Evolutionary conservation across 2,329 filamentous ascomycete genomes (phyloP).

Genomic region (Aspergillus sp.): DNA sequence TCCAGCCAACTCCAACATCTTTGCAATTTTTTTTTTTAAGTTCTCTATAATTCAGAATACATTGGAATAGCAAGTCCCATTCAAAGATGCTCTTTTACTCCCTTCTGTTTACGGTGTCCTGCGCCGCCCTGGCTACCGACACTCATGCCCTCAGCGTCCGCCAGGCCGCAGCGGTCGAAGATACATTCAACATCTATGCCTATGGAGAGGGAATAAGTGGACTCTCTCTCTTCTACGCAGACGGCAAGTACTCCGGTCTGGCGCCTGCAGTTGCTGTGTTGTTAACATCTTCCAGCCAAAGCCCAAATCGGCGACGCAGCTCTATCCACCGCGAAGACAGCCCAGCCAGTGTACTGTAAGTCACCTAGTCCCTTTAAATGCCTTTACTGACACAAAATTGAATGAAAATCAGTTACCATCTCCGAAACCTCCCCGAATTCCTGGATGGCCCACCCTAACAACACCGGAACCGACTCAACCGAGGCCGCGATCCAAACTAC

Average conservation of each 20-base stretch:
- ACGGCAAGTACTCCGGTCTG: not conserved
- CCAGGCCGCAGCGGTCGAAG: not conserved
- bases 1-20: not conserved
- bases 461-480: not conserved
- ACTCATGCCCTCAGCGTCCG: not conserved
- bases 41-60: too few relatives aligned
- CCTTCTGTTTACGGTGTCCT: not conserved
- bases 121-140: not conserved
- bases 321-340: not conserved
- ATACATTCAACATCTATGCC: conserved; percentile 7
- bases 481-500: not conserved
- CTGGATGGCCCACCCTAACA: conserved; percentile 6
- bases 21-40: not conserved
- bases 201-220: conserved; percentile 5
- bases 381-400: not conserved
- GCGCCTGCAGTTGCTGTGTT: not conserved
- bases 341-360: conserved; percentile 7
- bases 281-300: not conserved
- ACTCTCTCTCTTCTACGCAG: conserved; percentile 2
- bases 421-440: not conserved
- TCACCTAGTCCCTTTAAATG: not conserved
- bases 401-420: not conserved
- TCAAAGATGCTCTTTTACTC: not conserved
- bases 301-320: conserved; percentile 2
- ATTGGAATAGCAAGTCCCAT: too few relatives aligned